Base-by-base conservation (phyloP, 2,329 filamentous ascomycete species). In the Pseudophaeomoniella oleicola region DNA sequence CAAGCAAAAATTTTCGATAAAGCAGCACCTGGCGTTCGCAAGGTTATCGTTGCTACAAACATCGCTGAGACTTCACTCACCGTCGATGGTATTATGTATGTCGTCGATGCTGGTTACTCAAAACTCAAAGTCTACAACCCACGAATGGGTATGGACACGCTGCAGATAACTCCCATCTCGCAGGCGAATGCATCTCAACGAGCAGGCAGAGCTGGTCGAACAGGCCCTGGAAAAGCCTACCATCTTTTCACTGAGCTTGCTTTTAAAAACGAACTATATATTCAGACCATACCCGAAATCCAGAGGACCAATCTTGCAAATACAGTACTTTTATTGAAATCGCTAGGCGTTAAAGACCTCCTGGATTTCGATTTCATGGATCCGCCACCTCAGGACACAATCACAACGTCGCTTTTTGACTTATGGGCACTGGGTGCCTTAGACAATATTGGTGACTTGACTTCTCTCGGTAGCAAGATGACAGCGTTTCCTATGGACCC, bases 81-180 rank as follows among this genome's bases (percentile, higher is more conserved):
- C 0, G 90, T 98, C 4, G 90, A 98, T 53, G 90, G 90, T 46
- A 98, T 98, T 59, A 96, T 96, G 80, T 98, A 94, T 50, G 90
- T 98, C 15, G 90, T 98, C 3, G 90, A 98, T 55, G 78, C 84
- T 2, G 90, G 90, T 1, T 98, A 88, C 57, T 93, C 86, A 2
- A 98, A 98, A 57, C 73, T 96, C 53, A 98, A 98, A 56, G 90
- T 98, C 3, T 98, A 96, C 61, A 98, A 98, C 50, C 87, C 90
- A 4, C 82, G 87, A 37, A 96, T 98, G 85, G 90, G 90, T 39
- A 98, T 98, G 90, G 90, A 98, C 52, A 94, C 88, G 0, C 72
- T 98, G 11, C 90, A 96, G 52, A 93, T 98, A 46, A 98, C 90
- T 0, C 90, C 90, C 1, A 92, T 98, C 37, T 94, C 87, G 2